Evolutionary conservation across 768 basidiomycete genomes (phyloP).

Genomic region (Kwoniella bestiolae): DNA sequence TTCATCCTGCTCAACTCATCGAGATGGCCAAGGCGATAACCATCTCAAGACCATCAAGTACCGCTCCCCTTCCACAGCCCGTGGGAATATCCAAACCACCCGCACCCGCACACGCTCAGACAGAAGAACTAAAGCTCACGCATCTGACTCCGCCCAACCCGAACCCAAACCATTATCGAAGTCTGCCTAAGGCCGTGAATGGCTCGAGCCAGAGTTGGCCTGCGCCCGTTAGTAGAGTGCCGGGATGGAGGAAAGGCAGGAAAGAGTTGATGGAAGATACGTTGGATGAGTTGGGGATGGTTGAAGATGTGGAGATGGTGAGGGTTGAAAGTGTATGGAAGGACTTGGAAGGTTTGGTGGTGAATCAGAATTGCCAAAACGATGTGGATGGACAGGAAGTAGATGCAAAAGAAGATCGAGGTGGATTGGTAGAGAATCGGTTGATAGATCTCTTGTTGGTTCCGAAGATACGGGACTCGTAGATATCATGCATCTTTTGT

Average conservation of each 20-base stretch:
- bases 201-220: constrained; percentile 34
- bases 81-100: not conserved
- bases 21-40: not conserved
- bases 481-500: not conserved
- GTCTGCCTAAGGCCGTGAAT: too few relatives aligned
- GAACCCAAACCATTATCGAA: too few relatives aligned
- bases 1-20: not conserved
- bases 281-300: constrained; percentile 34
- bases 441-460: not conserved
- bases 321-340: not conserved
- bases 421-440: not conserved
- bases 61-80: constrained; percentile 2
- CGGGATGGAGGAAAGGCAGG: constrained; percentile 46
- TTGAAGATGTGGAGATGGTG: not conserved
- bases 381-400: not conserved
- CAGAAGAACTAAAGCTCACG: not conserved
- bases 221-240: constrained; percentile 29
- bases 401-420: not conserved
- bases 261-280: constrained; percentile 50
- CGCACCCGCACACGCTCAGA: not conserved
- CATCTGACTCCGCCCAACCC: constrained; percentile 20
- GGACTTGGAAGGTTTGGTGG: not conserved
- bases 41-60: constrained; percentile 21
- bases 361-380: not conserved
- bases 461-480: too few relatives aligned